Base-by-base conservation (phyloP, 306 rosid species). In the Hippophae gyantsensis region DNA sequence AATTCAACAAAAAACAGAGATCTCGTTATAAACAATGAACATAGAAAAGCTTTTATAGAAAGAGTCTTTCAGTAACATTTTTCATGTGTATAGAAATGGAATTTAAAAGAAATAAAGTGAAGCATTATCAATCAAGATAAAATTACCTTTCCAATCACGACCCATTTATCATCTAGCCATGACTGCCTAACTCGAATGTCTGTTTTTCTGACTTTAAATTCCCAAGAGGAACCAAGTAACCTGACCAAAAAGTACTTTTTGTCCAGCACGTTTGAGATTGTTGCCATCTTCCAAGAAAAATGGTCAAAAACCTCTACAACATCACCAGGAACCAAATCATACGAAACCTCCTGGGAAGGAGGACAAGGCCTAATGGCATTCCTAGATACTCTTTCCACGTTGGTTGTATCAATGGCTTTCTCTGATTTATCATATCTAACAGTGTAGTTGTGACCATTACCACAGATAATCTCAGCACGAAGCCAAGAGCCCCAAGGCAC, bases 291-390 rank as follows among this genome's bases (percentile, higher is more conserved):
- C 99, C 99, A 92, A 14, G 78, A 83, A 60, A 74, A 79, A 54
- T 1, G 66, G 71, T 72, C 71, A 43, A 77, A 84, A 41, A 80
- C 86, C 78, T 92, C 99, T 48, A 70, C 81, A 54, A 78, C 51
- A 77, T 92, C 86, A 63, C 82, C 79, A 47, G 63, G 76, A 13
- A 42, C 62, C 94, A 86, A 88, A 62, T 57, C 48, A 46, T 72
- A 68, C 23, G 48, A 9, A 54, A 67, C 69, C 64, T 32, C 32
- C 32, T 58, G 63, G 6, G 46, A 68, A 38, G 88, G 93, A 7
- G 90, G 95, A 48, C 76, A 76, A 5, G 93, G 99, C 77, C 95
- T 80, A 56, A 88, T 70, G 62, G 73, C 77, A 43, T 72, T 85
- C 74, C 87, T 78, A 5, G 81, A 58, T 59, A 88, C 89, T 69